Conservation (phyloP, 208 protist genomes). For the Trypanosoma brucei region DNA sequence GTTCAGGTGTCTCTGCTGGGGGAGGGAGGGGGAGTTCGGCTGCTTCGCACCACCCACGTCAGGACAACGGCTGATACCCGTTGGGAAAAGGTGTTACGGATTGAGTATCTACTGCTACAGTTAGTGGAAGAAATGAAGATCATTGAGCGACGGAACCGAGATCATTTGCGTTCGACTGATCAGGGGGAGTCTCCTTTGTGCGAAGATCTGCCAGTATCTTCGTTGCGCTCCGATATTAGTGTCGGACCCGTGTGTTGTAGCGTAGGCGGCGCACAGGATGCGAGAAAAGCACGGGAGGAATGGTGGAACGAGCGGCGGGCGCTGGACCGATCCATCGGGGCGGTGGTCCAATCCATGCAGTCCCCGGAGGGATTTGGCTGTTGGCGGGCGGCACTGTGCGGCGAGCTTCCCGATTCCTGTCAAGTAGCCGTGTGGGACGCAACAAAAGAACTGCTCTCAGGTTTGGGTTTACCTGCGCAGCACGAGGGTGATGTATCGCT, state of each 20-base stretch:
- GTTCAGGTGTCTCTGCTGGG: slow-evolving; percentile 5
- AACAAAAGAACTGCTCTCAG: slow-evolving; percentile 15
- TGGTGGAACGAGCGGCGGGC: slow-evolving; percentile 22
- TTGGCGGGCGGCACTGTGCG: slow-evolving; percentile 31
- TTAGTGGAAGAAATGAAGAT: slow-evolving; percentile 12
- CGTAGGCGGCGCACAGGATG: background rate
- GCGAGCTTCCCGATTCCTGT: slow-evolving; percentile 25
- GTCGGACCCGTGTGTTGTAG: background rate
- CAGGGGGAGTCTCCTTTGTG: background rate
- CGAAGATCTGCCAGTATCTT: background rate
- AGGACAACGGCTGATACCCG: background rate
- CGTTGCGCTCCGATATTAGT: background rate
- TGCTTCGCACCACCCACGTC: slow-evolving; percentile 4
- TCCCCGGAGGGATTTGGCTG: slow-evolving; percentile 24
- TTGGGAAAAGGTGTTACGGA: slow-evolving; percentile 19
- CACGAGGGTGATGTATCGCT: slow-evolving; percentile 12
- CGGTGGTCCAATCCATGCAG: slow-evolving; percentile 32
- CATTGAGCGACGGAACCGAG: slow-evolving; percentile 17
- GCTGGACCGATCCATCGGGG: slow-evolving; percentile 14
- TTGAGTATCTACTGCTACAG: slow-evolving; percentile 3
- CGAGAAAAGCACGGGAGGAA: background rate
- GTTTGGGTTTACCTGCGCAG: slow-evolving; percentile 3
- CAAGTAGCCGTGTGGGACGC: slow-evolving; percentile 11
- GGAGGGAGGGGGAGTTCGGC: slow-evolving; percentile 4
- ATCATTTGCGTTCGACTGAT: slow-evolving; percentile 6